Evolutionary conservation across 257 asterid genomes (phyloP), one percentile per base, ranked within the genome.

Genomic region (Anisodus acutangulus): DNA sequence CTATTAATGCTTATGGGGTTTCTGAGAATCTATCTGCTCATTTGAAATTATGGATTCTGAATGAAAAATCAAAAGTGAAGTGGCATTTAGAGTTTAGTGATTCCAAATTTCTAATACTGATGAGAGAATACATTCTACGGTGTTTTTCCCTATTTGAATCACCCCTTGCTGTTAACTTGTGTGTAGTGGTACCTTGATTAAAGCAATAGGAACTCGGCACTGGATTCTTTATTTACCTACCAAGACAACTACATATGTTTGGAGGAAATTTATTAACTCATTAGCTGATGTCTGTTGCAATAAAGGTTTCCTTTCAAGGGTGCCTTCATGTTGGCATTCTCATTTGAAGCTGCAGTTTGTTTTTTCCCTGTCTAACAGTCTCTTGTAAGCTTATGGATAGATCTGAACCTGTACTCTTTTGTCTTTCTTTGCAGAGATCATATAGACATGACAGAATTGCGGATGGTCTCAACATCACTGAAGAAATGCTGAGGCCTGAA

Each of bases 401-500:
- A 85, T 4, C 55, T 2, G 26, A 55, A 58, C 55, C 43, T 86
- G 60, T 53, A 54, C 45, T 81, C 55, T 80, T 74, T 57, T 10
- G 70, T 57, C 8, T 4, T 9, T 54, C 41, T 68, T 45, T 85
- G 82, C 89, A 89, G 92, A 89, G 84, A 79, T 64, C 92, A 10
- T 88, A 85, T 78, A 88, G 88, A 72, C 87, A 86, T 51, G 92
- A 89, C 39, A 85, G 85, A 86, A 49, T 66, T 26, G 35, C 82
- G 1, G 91, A 88, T 81, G 90, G 87, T 67, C 87, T 90, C 22
- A 88, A 88, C 86, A 68, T 86, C 31, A 88, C 93, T 3, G 90
- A 90, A 85, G 91, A 90, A 83, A 84, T 88, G 86, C 80, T 89
- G 83, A 87, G 87, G 67, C 89, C 91, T 39, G 85, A 85, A 54